A percentile compares a stretch with the other conserved stretches of the same genome.
Conservation (phyloP, 208 protist species). For the Endotrypanum monterogeii region DNA sequence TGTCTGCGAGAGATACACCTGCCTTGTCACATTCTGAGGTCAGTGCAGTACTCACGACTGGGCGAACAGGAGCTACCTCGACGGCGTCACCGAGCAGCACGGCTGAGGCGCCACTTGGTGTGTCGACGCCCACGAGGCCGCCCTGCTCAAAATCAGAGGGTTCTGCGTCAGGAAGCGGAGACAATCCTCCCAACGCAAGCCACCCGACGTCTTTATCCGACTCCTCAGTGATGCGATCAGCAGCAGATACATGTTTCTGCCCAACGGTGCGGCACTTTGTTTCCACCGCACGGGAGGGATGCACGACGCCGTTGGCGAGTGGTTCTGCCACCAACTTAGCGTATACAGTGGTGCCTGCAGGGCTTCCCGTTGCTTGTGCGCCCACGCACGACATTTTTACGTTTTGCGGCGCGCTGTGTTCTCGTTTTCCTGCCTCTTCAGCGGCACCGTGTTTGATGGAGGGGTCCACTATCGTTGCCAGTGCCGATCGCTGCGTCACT, state of each 20-base stretch:
- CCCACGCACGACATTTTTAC: background rate
- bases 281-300: background rate
- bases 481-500: background rate
- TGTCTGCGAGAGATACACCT: background rate
- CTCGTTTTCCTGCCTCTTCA: background rate
- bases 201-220: background rate
- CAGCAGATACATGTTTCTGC: background rate
- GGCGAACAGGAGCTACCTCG: background rate
- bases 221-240: background rate
- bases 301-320: constrained; percentile 6
- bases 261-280: no score
- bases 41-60: background rate
- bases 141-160: background rate
- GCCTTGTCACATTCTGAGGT: background rate
- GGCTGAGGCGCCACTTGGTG: background rate
- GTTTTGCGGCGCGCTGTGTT: background rate
- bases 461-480: background rate
- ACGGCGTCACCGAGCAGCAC: background rate
- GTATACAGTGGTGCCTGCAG: background rate
- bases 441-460: background rate
- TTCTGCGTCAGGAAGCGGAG: background rate
- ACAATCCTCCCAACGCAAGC: background rate
- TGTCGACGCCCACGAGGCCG: background rate
- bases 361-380: background rate
- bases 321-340: background rate